Base-by-base conservation (phyloP, 75 land plant species). In the Pinus taeda region DNA sequence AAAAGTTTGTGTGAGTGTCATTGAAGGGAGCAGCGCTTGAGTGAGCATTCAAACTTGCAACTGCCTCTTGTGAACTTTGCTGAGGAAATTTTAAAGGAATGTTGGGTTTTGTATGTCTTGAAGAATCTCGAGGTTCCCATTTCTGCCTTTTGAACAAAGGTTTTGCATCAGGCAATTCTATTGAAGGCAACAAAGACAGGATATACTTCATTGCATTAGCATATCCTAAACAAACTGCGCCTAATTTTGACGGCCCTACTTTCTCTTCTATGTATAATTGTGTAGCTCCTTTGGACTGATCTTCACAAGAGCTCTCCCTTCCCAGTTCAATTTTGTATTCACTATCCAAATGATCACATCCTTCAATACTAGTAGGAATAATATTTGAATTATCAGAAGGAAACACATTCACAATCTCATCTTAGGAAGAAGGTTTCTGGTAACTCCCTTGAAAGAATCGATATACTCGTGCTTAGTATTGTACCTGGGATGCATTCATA, bases 41-140 rank as follows among this genome's bases (percentile, higher is more conserved):
- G 15, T 62, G 21, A 63, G 57, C 33, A 17, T 55, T 14, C 21
- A 71, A 53, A 21, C 73, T 75, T 53, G 36, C 22, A 75, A 59
- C 42, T 79, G 67, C 59, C 64, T 76, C 49, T 57, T n/a, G 71
- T 21, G 73, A 73, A 60, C 66, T 58, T 30, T 3, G 73, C 11
- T 74, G 42, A 15, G 69, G 78, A 57, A 30, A 60, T 13, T 59
- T 81, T 20, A 69, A 71, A 29, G 64, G 67, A 53, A 70, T 57
- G 37, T 66, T 79, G 74, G 59, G 69, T 73, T 26, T 72, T 57
- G 78, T 83, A 83, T 81, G 75, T 84, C 61, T 82, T 79, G 60
- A 85, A 71, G 83, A 85, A 84, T 65, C 82, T 79, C 79, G 85
- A 87, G 39, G 83, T 83, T 67, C 60, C 59, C 22, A 59, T 62